phyloP scores from a whole-genome alignment of 345 rosid species.

The Lumnitzera racemosa region DNA sequence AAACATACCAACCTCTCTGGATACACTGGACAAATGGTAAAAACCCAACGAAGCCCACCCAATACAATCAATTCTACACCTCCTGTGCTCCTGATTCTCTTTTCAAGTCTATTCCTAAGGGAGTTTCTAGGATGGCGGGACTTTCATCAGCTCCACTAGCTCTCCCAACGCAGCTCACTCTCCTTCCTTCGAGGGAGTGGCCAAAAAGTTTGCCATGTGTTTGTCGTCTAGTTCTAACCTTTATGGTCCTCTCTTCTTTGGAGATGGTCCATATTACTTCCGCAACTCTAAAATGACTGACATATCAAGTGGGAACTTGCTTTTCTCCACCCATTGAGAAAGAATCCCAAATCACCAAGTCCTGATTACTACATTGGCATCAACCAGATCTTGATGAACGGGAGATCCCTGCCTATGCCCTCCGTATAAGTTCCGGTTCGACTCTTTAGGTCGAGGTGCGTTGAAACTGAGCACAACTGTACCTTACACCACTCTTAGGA shows the following conservation, averaged over 20 bases:
- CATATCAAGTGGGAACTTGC: too few species aligned
- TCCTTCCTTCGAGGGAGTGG: background rate
- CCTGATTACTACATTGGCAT: slow-evolving; percentile 17
- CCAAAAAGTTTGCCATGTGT: slow-evolving; percentile 4
- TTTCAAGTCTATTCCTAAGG: too few species aligned
- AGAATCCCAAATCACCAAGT: background rate
- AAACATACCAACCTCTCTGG: slow-evolving; percentile 7
- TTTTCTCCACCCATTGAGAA: slow-evolving; percentile 8
- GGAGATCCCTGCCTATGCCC: slow-evolving; percentile 4
- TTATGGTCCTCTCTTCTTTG: slow-evolving; percentile 22
- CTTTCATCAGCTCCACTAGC: too few species aligned
- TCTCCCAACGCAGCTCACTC: too few species aligned
- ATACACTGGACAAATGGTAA: slow-evolving; percentile 15
- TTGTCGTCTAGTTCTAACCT: slow-evolving; percentile 10
- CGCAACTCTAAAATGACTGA: too few species aligned
- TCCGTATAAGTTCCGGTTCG: slow-evolving; percentile 8
- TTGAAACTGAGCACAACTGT: slow-evolving; percentile 16
- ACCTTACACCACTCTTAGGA: slow-evolving; percentile 22
- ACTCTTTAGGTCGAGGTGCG: slow-evolving; percentile 20
- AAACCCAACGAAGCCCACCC: slow-evolving; percentile 7
- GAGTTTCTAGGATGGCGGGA: too few species aligned
- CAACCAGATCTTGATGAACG: slow-evolving; percentile 11
- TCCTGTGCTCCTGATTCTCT: slow-evolving; percentile 4
- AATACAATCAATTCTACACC: slow-evolving; percentile 2
- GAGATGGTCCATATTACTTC: background rate